A percentile compares a stretch with the other conserved stretches of the same genome.
Conservation (phyloP, 768 basidiomycete genomes). For the Paxillus ammoniavirescens region DNA sequence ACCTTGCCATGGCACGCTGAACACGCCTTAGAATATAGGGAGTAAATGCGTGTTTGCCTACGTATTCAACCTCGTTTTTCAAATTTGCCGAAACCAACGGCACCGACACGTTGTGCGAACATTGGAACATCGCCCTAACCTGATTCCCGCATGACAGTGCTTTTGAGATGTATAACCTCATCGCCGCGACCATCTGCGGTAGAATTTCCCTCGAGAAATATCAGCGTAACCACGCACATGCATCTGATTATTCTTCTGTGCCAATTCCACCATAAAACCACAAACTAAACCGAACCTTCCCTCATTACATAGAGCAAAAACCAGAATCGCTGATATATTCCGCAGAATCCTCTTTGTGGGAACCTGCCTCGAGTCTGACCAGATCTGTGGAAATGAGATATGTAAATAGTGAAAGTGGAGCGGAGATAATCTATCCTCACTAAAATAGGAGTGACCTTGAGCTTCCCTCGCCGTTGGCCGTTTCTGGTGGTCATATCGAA, state of each 20-base stretch:
- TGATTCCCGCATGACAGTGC: slow-evolving; percentile 12
- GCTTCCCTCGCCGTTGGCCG: slow-evolving; percentile 67
- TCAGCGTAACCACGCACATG: slow-evolving; percentile 4
- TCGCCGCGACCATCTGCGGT: slow-evolving; percentile 13
- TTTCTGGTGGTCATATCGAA: slow-evolving; percentile 70
- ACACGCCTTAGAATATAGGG: slow-evolving; percentile 26
- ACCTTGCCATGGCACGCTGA: slow-evolving; percentile 31
- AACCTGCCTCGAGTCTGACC: slow-evolving; percentile 46
- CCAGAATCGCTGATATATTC: slow-evolving; percentile 50
- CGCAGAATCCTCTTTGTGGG: slow-evolving; percentile 37
- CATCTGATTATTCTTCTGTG: slow-evolving; percentile 3
- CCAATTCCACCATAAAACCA: background rate
- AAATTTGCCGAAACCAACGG: slow-evolving; percentile 10
- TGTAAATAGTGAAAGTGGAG: slow-evolving; percentile 14
- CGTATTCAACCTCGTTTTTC: slow-evolving; percentile 30
- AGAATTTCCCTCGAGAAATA: slow-evolving; percentile 9
- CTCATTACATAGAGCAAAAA: slow-evolving; percentile 40
- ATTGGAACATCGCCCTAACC: slow-evolving; percentile 9
- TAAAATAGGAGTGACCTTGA: slow-evolving; percentile 66
- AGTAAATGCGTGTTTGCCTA: slow-evolving; percentile 21
- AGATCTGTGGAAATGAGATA: slow-evolving; percentile 38
- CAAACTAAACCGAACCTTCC: background rate
- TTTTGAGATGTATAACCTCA: slow-evolving; percentile 11
- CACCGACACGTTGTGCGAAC: slow-evolving; percentile 28
- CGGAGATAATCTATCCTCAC: slow-evolving; percentile 33